A percentile compares a stretch with the other conserved stretches of the same genome.
phyloP scores from a whole-genome alignment of 2,329 filamentous ascomycete genomes.

The Colletotrichum shisoi region DNA sequence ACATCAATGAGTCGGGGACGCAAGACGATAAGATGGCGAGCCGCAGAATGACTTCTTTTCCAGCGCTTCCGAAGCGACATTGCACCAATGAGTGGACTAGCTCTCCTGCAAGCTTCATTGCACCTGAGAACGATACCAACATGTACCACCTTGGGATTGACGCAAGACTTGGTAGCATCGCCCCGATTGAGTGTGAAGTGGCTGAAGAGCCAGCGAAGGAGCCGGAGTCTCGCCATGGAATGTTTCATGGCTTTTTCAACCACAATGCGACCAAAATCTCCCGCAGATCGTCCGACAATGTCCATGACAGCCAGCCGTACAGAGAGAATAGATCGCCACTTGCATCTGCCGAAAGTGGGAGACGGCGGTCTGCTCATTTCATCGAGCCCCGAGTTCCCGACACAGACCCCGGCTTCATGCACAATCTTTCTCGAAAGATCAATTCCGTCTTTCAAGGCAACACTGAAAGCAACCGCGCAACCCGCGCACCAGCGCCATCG shows the following conservation, averaged over 20 bases:
- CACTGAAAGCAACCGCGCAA: not conserved
- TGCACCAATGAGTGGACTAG: slow-evolving; percentile 48
- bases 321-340: too few relatives aligned
- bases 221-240: slow-evolving; percentile 34
- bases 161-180: slow-evolving; percentile 42
- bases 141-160: slow-evolving; percentile 47
- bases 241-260: slow-evolving; percentile 41
- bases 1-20: not conserved
- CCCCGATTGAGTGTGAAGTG: slow-evolving; percentile 22
- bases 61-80: slow-evolving; percentile 46
- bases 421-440: slow-evolving; percentile 28
- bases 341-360: not conserved
- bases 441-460: slow-evolving; percentile 32
- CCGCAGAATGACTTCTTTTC: slow-evolving; percentile 47
- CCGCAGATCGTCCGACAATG: slow-evolving; percentile 16
- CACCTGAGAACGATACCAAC: slow-evolving; percentile 18
- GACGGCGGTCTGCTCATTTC: slow-evolving; percentile 19
- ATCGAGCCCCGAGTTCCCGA: not conserved
- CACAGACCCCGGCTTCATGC: slow-evolving; percentile 10
- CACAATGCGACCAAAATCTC: not conserved
- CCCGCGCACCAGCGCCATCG: slow-evolving; percentile 14
- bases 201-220: slow-evolving; percentile 37
- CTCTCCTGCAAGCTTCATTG: slow-evolving; percentile 39
- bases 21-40: not conserved
- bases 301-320: not conserved